phyloP scores from a whole-genome alignment of 129 eudicot species.

The Helianthus tuberosus region DNA sequence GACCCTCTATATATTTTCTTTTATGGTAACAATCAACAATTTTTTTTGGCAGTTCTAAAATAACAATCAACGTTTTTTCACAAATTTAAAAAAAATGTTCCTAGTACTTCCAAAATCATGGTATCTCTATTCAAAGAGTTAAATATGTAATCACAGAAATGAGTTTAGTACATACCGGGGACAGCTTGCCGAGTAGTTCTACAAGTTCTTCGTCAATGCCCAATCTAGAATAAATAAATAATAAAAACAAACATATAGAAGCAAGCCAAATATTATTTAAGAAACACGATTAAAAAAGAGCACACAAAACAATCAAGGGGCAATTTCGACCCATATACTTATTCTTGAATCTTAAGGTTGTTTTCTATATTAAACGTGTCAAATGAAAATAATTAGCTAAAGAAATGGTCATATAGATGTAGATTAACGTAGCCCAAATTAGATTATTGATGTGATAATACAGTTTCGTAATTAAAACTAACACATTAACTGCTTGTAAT shows the following conservation, averaged over 20 bases:
- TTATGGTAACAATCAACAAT: too few species aligned
- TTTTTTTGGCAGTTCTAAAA: background rate
- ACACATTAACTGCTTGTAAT: background rate
- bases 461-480: background rate
- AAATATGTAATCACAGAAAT: background rate
- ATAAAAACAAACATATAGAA: background rate
- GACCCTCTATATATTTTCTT: too few species aligned
- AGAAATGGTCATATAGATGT: background rate
- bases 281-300: background rate
- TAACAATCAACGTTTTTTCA: background rate
- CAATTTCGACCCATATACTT: background rate
- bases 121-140: background rate
- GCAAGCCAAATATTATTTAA: background rate
- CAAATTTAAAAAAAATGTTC: background rate
- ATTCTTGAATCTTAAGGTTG: background rate
- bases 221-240: conserved; percentile 51
- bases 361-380: background rate
- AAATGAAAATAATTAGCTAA: background rate
- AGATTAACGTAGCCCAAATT: background rate
- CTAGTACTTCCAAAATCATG: background rate
- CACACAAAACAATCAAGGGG: background rate
- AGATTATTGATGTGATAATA: background rate
- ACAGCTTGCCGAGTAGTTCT: conserved; percentile 67
- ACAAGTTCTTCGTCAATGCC: conserved; percentile 99
- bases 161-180: conserved; percentile 59